A percentile compares a stretch with the other conserved stretches of the same genome.
Evolutionary conservation across 371 early-diverging fungal species (phyloP).

Genomic region (Agmasoma carcini): DNA sequence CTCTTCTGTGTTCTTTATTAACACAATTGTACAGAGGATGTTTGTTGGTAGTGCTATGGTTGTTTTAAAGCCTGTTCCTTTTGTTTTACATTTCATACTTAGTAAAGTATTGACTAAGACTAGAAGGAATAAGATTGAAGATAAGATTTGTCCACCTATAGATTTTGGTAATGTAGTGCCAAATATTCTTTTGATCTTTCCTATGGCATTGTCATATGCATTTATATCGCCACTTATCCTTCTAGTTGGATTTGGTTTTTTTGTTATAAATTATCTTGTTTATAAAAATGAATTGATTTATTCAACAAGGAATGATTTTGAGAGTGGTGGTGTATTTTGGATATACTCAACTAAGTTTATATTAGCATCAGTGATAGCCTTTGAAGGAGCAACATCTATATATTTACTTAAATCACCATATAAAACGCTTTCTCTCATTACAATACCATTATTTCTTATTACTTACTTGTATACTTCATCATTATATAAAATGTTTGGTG

Average conservation of each 20-base stretch:
- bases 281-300: conserved; percentile 53
- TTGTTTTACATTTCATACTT: conserved; percentile 34
- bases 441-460: conserved; percentile 42
- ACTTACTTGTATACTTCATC: conserved; percentile 27
- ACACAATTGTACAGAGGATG: conserved; percentile 49
- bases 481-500: conserved; percentile 38
- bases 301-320: conserved; percentile 45
- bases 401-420: conserved; percentile 6
- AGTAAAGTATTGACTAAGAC: conserved; percentile 27
- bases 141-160: conserved; percentile 31
- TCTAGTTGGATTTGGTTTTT: conserved; percentile 46
- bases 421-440: background rate
- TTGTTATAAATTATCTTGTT: conserved; percentile 42
- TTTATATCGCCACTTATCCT: conserved; percentile 49
- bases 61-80: conserved; percentile 46
- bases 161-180: conserved; percentile 53
- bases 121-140: conserved; percentile 32
- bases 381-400: conserved; percentile 46
- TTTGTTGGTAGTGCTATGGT: conserved; percentile 40
- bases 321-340: conserved; percentile 53
- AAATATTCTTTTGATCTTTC: conserved; percentile 48
- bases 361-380: conserved; percentile 44
- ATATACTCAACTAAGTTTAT: conserved; percentile 30
- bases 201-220: conserved; percentile 51
- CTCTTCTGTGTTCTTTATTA: conserved; percentile 51